Base-by-base conservation (phyloP, 148 eudicot species). In the Chenopodium suecicum region DNA sequence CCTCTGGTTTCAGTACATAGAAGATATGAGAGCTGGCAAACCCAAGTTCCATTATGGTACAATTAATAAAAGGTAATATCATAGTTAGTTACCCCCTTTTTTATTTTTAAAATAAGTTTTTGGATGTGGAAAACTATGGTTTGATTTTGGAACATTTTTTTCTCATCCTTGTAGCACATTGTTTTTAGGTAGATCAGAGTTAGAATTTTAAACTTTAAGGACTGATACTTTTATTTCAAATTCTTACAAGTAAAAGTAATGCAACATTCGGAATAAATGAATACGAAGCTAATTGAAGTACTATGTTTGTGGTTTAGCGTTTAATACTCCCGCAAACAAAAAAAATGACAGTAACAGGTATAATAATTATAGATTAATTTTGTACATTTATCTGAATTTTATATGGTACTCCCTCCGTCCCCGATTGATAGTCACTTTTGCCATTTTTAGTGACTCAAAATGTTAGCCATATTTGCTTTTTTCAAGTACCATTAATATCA, bases 1-100 rank as follows among this genome's bases (percentile, higher is more conserved):
- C 73, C 71, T 84, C 46, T 85, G 81, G 81, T 58, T 90, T 82
- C 86, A 95, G 99, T 95, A 95, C 85, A 86, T 89, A 70, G 98
- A 92, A 88, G 98, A 93, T 83, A 83, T 82, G 79, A 92, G 90
- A 80, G 85, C 80, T 83, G 99, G 98, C 75, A 86, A 84, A 80
- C 89, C 92, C 52, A 96, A 86, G 85, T 96, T 92, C 87, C 99
- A 96, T 84, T 96, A 94, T 74, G 98, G 97, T 80, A 88, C 93
- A 83, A 96, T 96, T 54, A 96, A 90, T 79, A 96, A 96, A 85
- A 89, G 99, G 99, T 94, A 84, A 27, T 70, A 60, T 80, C 54
- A 25, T 73, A 50, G 34, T 65, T 13, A 9, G 4, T 20, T 63
- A 11, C 23, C 4, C 17, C 46, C 13, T 70, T 63, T 17, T 32